Evolutionary conservation across 1,139 yeast genomes (phyloP), one percentile per base, ranked within the genome.

Genomic region (Zhuliangozyma blackwelliae): DNA sequence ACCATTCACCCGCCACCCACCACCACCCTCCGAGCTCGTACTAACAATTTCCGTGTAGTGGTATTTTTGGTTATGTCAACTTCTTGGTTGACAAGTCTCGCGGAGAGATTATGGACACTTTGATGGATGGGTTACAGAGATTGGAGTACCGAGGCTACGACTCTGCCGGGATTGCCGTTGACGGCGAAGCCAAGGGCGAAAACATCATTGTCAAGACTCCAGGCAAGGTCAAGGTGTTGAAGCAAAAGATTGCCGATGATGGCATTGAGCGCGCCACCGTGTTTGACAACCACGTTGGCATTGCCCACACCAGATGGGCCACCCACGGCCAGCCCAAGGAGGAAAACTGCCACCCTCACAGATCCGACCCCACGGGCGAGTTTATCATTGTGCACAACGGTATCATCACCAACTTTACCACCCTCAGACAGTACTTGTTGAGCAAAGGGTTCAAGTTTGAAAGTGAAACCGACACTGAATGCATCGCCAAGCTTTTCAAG

Each of bases 221-320:
- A 44, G 98, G 98, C 54, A 94, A 94, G 67, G 99, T 94, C 50
- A 77, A 77, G 49, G 83, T 79, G 38, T 79, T 94, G 59, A 83
- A 75, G 56, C 77, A 84, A 54, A 80, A 78, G 57, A 79, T 90
- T 47, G 75, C 72, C 29, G 61, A 65, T 31, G 69, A 71, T 38
- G 63, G 79, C 39, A 72, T 78, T 40, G 76, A 82, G 56, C 74
- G 82, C 50, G 62, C 71, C 19, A 78, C 76, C 39, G 72, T 78
- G 21, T 88, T 88, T 55, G 83, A 80, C 51, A 80, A 84, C 61
- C 98, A 92, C 58, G 92, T 82, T 42, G 98, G 96, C 59, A 92
- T 94, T 61, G 97, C 98, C 29, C 99, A 94, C 65, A 94, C 99
- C 12, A 84, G 99, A 72, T 94, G 99, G 99, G 98, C 99, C 33